Conservation (phyloP, 306 rosid species). For the Spatholobus suberectus region DNA sequence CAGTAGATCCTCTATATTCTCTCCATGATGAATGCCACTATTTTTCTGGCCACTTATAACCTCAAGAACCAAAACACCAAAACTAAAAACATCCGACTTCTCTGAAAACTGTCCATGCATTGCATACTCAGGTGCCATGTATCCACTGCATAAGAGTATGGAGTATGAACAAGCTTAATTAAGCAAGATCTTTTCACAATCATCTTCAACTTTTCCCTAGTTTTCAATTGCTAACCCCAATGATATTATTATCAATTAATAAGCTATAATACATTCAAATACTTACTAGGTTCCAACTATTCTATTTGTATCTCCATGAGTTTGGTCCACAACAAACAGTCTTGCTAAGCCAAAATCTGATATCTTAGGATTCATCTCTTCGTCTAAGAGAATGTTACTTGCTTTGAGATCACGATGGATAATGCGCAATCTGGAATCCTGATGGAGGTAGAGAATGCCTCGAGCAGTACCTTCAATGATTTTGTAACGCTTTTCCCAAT, state of each 20-base stretch:
- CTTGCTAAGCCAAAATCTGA: conserved; percentile 41
- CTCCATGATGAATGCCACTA: conserved; percentile 18
- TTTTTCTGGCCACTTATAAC: conserved; percentile 57
- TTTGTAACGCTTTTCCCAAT: conserved; percentile 35
- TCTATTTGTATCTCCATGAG: conserved; percentile 15
- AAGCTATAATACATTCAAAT: background rate
- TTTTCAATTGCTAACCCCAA: background rate
- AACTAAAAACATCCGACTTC: conserved; percentile 54
- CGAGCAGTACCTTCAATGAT: conserved; percentile 29
- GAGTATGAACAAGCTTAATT: background rate
- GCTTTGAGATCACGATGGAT: conserved; percentile 46
- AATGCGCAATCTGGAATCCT: conserved; percentile 28
- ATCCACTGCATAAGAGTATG: conserved; percentile 43
- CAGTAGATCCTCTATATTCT: conserved; percentile 37
- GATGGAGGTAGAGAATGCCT: conserved; percentile 41
- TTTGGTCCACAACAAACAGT: background rate
- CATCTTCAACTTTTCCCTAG: background rate
- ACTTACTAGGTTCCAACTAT: conserved; percentile 49
- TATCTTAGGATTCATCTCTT: conserved; percentile 41
- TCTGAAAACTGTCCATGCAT: conserved; percentile 48
- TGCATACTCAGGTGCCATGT: conserved; percentile 66
- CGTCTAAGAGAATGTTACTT: conserved; percentile 41
- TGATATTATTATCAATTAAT: background rate
- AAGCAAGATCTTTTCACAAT: background rate
- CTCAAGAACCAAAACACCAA: conserved; percentile 62